phyloP scores from a whole-genome alignment of 306 rosid species.

The Prunus padus region DNA sequence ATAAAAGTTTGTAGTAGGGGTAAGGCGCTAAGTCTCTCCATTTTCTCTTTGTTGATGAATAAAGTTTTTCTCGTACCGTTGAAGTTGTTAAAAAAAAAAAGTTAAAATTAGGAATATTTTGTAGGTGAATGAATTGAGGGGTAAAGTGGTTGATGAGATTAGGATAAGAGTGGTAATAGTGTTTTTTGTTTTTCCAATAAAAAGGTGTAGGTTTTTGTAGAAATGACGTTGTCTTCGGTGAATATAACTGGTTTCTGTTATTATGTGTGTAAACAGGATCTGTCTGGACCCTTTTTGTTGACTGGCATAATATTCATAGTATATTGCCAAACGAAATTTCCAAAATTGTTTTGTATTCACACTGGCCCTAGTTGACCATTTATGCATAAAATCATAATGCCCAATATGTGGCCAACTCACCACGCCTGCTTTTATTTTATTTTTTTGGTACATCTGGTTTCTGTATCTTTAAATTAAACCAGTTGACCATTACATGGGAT shows the following conservation, averaged over 20 bases:
- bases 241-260: background rate
- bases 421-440: background rate
- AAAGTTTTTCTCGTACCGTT: too few relatives aligned
- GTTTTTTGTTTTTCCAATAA: too few relatives aligned
- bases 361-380: background rate
- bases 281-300: background rate
- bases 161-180: too few relatives aligned
- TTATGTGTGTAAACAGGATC: conserved; percentile 5
- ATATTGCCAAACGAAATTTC: background rate
- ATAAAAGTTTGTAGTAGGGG: too few relatives aligned
- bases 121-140: background rate
- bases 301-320: background rate
- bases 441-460: too few relatives aligned
- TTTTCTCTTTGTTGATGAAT: too few relatives aligned
- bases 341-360: background rate
- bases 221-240: background rate
- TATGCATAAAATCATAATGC: background rate
- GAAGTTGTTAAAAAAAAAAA: background rate
- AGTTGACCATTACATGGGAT: background rate
- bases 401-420: conserved; percentile 5
- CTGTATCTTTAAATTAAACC: background rate
- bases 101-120: background rate
- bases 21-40: too few relatives aligned
- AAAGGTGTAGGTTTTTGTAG: too few relatives aligned
- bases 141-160: too few relatives aligned